phyloP scores from a whole-genome alignment of 352 stramenopile genomes.

The Globisporangium canariense region DNA sequence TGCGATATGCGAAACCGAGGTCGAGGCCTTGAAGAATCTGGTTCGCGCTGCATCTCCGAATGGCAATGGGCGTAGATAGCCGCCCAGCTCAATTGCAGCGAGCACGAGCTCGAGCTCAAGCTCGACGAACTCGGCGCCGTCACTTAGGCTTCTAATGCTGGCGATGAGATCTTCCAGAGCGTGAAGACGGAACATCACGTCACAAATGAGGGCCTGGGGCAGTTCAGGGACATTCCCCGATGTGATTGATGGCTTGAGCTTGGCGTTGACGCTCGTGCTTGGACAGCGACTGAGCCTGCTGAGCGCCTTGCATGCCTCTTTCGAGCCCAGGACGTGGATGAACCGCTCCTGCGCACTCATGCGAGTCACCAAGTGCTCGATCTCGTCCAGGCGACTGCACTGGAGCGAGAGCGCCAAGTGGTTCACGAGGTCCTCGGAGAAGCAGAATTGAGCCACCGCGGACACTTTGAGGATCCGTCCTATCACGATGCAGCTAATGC shows the following conservation, averaged over 20 bases:
- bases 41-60: constrained; percentile 43
- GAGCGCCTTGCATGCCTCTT: constrained; percentile 60
- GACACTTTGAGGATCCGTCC: constrained; percentile 43
- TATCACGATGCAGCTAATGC: constrained; percentile 71
- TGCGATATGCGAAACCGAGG: constrained; percentile 9
- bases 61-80: constrained; percentile 59
- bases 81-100: constrained; percentile 54
- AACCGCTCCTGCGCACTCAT: constrained; percentile 31
- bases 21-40: constrained; percentile 35
- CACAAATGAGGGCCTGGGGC: constrained; percentile 59
- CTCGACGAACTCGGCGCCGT: constrained; percentile 42
- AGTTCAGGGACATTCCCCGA: constrained; percentile 44
- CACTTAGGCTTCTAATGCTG: constrained; percentile 42
- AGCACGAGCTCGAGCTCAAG: constrained; percentile 37
- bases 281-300: constrained; percentile 49
- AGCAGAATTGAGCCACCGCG: constrained; percentile 32
- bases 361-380: constrained; percentile 35
- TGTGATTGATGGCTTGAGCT: constrained; percentile 41
- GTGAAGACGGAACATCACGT: constrained; percentile 60
- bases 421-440: constrained; percentile 56
- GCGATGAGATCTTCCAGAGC: constrained; percentile 66
- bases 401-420: constrained; percentile 73
- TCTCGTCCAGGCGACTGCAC: constrained; percentile 64
- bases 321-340: constrained; percentile 44
- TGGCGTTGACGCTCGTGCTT: constrained; percentile 28